Evolutionary conservation across 768 basidiomycete genomes (phyloP).

Genomic region (Paxillus rubicundulus): DNA sequence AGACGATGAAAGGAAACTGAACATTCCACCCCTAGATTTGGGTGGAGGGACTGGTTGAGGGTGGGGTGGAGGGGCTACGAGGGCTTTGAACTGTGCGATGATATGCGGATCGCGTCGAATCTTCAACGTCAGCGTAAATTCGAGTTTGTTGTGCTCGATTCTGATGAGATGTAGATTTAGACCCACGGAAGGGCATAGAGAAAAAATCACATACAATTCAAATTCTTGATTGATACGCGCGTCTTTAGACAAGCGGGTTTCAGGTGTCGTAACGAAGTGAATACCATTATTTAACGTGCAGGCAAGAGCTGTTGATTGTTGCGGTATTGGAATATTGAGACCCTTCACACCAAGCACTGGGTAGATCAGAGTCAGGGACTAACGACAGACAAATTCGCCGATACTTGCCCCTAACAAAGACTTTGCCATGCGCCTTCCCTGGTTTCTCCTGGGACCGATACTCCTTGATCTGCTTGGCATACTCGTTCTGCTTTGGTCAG

Average conservation of each 20-base stretch:
- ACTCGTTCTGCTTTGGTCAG: constrained; percentile 71
- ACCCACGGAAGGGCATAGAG: neutral
- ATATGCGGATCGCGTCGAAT: constrained; percentile 86
- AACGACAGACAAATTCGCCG: neutral
- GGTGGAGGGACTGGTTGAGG: constrained; percentile 46
- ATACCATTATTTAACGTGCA: constrained; percentile 96
- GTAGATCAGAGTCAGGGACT: neutral
- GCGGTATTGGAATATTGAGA: constrained; percentile 75
- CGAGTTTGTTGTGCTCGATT: constrained; percentile 91
- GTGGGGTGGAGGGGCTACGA: constrained; percentile 45
- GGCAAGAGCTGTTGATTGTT: constrained; percentile 68
- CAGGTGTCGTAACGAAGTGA: constrained; percentile 90
- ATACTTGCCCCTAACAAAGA: constrained; percentile 83
- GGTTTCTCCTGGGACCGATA: constrained; percentile 72
- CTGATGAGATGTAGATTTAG: constrained; percentile 35
- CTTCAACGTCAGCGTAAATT: constrained; percentile 89
- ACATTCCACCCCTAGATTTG: constrained; percentile 61
- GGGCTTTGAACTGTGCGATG: constrained; percentile 68
- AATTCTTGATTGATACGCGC: constrained; percentile 84
- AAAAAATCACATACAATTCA: constrained; percentile 62
- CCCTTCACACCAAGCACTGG: constrained; percentile 75
- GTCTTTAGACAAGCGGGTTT: constrained; percentile 56
- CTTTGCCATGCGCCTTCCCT: constrained; percentile 84
- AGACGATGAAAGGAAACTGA: constrained; percentile 72
- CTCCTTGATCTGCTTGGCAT: constrained; percentile 85